These are phyloP conservation scores for Mycena amicta DNA, from an alignment of 768 basidiomycete species.

Conservation along the genomic window DNA sequence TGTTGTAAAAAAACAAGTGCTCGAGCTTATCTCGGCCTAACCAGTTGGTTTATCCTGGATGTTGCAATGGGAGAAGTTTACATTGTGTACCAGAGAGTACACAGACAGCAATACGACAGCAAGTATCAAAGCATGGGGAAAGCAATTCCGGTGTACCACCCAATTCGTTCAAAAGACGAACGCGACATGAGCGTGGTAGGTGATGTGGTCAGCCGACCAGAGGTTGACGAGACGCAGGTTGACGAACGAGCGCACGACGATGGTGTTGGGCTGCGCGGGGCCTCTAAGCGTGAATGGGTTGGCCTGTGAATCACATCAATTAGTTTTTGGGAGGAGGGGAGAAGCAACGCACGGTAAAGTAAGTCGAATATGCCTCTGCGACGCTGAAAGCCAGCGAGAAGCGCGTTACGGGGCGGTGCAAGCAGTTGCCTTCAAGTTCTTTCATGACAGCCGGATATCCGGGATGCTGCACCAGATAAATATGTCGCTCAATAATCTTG, in stretches of 20 bases:
- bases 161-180: slow-evolving; percentile 16
- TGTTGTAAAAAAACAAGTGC: neutral
- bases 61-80: too few relatives aligned
- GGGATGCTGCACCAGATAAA: slow-evolving; percentile 6
- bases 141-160: neutral
- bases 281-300: slow-evolving; percentile 2
- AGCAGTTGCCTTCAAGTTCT: slow-evolving; percentile 17
- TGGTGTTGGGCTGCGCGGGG: neutral
- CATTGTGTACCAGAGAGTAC: too few relatives aligned
- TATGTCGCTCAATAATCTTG: neutral
- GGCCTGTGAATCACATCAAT: neutral
- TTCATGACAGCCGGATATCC: slow-evolving; percentile 14
- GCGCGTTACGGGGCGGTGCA: slow-evolving; percentile 20
- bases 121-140: slow-evolving; percentile 3
- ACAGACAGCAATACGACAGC: neutral
- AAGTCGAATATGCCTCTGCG: slow-evolving; percentile 16
- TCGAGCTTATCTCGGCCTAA: slow-evolving; percentile 4
- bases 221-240: slow-evolving; percentile 20
- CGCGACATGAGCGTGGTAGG: slow-evolving; percentile 17
- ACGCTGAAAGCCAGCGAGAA: slow-evolving; percentile 21
- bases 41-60: too few relatives aligned
- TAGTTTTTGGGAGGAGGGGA: too few relatives aligned
- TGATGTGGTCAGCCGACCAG: slow-evolving; percentile 15
- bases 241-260: slow-evolving; percentile 18
- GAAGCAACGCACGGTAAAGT: slow-evolving; percentile 11